These are phyloP conservation scores for Persicaria tinctoria DNA, from an alignment of 148 eudicot species.

Conservation along the genomic window DNA sequence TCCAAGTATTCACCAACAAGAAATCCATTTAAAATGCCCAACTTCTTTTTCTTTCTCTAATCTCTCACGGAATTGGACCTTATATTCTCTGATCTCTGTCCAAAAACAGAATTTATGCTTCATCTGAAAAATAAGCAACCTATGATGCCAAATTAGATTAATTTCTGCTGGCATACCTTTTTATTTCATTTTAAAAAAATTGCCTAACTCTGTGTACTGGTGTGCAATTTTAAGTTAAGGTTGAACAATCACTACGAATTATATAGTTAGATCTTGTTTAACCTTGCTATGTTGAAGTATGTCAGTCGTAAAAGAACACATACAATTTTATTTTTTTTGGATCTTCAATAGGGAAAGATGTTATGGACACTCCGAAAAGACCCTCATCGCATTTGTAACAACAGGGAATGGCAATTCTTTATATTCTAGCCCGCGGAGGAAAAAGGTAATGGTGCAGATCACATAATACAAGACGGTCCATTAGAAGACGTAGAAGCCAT, in stretches of 20 bases:
- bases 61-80: neutral
- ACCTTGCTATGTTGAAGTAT: no score
- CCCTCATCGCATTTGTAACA: neutral
- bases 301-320: no score
- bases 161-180: no score
- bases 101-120: no score
- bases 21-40: neutral
- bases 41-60: no score
- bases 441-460: constrained; percentile 70
- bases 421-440: constrained; percentile 83
- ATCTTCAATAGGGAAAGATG: neutral
- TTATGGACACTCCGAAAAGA: neutral
- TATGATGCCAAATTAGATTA: no score
- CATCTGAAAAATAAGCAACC: no score
- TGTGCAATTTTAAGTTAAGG: no score
- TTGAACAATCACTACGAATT: no score
- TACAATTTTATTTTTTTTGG: neutral
- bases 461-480: constrained; percentile 62
- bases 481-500: constrained; percentile 65
- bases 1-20: neutral
- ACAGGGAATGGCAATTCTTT: constrained; percentile 32
- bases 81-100: neutral
- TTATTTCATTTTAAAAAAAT: neutral
- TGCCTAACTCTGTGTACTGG: neutral
- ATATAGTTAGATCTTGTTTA: no score